Conservation (phyloP, 495 filamentous ascomycete genomes). For the Aspergillus olivimuriae region DNA sequence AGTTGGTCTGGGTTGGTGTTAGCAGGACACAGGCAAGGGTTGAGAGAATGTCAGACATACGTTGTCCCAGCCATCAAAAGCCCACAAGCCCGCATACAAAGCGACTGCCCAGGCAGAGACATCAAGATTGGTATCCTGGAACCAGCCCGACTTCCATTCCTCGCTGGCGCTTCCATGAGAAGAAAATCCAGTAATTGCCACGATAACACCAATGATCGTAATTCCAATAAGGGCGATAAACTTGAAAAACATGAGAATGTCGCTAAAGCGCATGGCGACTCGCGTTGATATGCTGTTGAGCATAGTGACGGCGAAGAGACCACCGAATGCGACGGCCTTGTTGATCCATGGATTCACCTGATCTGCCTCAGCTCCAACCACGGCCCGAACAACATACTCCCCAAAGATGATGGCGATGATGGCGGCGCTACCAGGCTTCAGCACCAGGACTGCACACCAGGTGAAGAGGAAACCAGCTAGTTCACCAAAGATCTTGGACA, state of each 20-base stretch:
- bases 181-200: slow-evolving; percentile 79
- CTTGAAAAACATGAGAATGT: slow-evolving; percentile 94
- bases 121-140: slow-evolving; percentile 75
- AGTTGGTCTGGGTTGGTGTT: slow-evolving; percentile 72
- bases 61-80: slow-evolving; percentile 98
- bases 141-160: slow-evolving; percentile 93
- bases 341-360: slow-evolving; percentile 78
- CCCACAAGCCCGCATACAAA: slow-evolving; percentile 93
- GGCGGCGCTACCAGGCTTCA: slow-evolving; percentile 88
- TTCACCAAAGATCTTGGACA: slow-evolving; percentile 95
- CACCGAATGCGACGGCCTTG: slow-evolving; percentile 77
- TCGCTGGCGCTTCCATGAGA: slow-evolving; percentile 65
- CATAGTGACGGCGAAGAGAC: slow-evolving; percentile 67
- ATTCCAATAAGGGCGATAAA: slow-evolving; percentile 85
- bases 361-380: slow-evolving; percentile 73
- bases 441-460: slow-evolving; percentile 89
- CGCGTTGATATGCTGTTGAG: slow-evolving; percentile 88
- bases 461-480: slow-evolving; percentile 86
- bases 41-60: slow-evolving; percentile 38
- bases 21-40: not conserved
- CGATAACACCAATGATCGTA: slow-evolving; percentile 82
- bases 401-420: slow-evolving; percentile 98
- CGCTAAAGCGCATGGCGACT: slow-evolving; percentile 75
- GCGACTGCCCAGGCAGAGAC: slow-evolving; percentile 83
- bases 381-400: slow-evolving; percentile 85